Evolutionary conservation across 305 asterid species (phyloP).

Genomic region (Fraxinus platypoda): DNA sequence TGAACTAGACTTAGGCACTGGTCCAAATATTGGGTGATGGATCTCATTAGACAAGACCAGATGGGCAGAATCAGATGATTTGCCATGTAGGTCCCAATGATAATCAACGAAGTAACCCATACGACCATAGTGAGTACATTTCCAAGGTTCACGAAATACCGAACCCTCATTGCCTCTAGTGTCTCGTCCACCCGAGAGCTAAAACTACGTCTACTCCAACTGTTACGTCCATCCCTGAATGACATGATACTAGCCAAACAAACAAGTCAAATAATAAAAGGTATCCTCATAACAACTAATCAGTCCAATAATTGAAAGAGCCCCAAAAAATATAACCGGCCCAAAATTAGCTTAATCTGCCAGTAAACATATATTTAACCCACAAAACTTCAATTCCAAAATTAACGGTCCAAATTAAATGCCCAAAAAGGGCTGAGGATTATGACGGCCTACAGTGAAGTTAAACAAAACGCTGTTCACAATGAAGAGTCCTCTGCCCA

Average conservation of each 20-base stretch:
- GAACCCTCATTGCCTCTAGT: not conserved
- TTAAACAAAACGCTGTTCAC: not conserved
- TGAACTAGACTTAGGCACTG: not conserved
- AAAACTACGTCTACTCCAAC: not conserved
- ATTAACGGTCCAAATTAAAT: not conserved
- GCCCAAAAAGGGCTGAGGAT: not conserved
- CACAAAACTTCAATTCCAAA: not conserved
- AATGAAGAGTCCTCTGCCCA: not conserved
- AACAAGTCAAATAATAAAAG: not conserved
- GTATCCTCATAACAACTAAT: not conserved
- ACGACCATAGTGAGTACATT: not conserved
- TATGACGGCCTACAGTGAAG: not conserved
- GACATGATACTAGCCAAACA: not conserved
- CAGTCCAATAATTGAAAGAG: not conserved
- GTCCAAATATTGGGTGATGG: not conserved
- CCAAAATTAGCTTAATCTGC: not conserved
- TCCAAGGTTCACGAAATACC: not conserved
- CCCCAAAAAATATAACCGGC: not conserved
- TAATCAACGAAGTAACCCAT: not conserved
- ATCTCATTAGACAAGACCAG: not conserved
- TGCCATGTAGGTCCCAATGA: not conserved
- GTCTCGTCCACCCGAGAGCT: not conserved
- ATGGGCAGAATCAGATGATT: not conserved
- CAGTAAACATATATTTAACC: not conserved
- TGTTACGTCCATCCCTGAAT: not conserved